Evolutionary conservation across 352 stramenopile species (phyloP), one percentile per base, ranked within the genome.

Genomic region (Pythium oligandrum): DNA sequence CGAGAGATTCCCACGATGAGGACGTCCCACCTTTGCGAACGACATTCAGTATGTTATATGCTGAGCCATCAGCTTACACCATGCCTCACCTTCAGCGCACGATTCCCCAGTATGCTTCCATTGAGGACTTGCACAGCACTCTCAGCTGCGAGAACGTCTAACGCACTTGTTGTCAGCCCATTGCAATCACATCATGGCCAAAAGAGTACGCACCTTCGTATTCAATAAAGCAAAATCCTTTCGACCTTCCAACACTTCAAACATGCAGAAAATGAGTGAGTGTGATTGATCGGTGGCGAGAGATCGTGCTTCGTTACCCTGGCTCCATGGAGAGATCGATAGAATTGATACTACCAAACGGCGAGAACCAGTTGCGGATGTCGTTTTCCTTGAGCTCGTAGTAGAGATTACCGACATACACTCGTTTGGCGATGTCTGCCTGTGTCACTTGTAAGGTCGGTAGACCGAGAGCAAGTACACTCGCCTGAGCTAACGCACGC

Each of bases 361-460:
- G 76, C 4, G 74, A 68, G 42, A 91, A 91, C 10, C 66, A 63
- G 40, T 64, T 75, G 48, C 78, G 78, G 33, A 91, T 80, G 37
- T 86, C 81, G 39, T 91, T 74, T 54, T 91, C 81, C 63, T 84
- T 89, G 35, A 91, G 74, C 43, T 89, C 81, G 62, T 91, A 91
- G 61, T 89, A 88, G 17, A 91, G 53, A 17, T 91, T 91, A 48
- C 78, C 81, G 38, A 91, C 84, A 59, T 91, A 91, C 38, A 91
- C 57, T 2, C 81, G 74, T 43, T 75, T 70, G 12, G 81, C 81
- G 58, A 91, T 60, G n/a, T 91, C 81, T 45, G 64, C 69, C 11
- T 73, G 62, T 38, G 75, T 83, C 12, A 83, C 55, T 34, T 78
- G 77, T 35, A 68, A 58, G 31, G 62, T 60, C 0, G 76, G 68